Base-by-base conservation (phyloP, 805 yeast genomes). In the Starmerella potacharoeniae region DNA sequence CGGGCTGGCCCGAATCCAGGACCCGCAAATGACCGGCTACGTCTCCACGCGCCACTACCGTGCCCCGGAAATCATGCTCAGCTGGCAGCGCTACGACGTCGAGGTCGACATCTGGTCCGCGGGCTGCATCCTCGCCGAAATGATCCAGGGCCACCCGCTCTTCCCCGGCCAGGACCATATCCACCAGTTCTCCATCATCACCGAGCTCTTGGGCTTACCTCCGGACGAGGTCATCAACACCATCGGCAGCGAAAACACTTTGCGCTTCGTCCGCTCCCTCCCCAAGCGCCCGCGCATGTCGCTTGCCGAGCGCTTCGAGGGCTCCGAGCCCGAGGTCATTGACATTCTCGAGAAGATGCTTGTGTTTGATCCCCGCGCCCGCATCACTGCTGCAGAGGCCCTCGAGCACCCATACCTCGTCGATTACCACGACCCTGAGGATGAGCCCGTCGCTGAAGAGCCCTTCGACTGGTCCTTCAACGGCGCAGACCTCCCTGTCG, bases 141-240 rank as follows among this genome's bases (percentile, higher is more conserved):
- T 91, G 96, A 85, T 91, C 62, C 96, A 90, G 69, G 96, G 96
- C 9, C 88, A 87, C 69, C 97, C 98, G 1, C 75, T 91, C 46
- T 91, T 91, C 77, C 98, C 98, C 0, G 98, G 98, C 49, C 88
- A 87, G 68, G 98, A 95, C 69, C 98, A 93, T 68, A 97, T 93
- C 54, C 96, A 93, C 71, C 99, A 93, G 75, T 93, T 93, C 68
- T 84, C 95, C 40, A 93, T 93, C 66, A 93, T 93, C 63, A 93
- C 98, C 10, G 98, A 93, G 72, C 76, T 93, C 57, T 76, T 93
- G 59, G 99, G 99, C 0, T 84, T 95, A 3, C 99, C 98, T 3
- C 97, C 97, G 4, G 81, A 81, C 47, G 97, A 93, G 66, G 97
- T 93, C 22, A 91, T 91, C 60, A 90, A 90, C 66, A 89, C 98